A percentile compares a stretch with the other conserved stretches of the same genome.
Conservation (phyloP, 495 filamentous ascomycete genomes). For the Venustampulla echinocandica region DNA sequence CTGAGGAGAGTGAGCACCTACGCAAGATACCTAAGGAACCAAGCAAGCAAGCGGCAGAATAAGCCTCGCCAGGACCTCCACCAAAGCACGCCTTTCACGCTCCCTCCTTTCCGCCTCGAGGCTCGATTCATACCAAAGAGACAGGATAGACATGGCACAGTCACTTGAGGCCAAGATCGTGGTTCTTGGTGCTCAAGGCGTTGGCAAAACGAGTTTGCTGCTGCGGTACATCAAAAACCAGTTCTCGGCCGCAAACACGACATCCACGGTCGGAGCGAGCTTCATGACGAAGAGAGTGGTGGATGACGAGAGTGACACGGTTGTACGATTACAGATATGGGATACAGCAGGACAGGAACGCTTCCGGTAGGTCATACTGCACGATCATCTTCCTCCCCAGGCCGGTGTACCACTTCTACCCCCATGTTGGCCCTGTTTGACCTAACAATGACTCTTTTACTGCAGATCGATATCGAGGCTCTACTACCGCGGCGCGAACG, state of each 20-base stretch:
- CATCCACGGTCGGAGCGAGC: slow-evolving; percentile 83
- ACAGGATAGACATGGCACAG: slow-evolving; percentile 13
- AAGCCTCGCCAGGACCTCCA: too few relatives aligned
- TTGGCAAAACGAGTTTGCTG: slow-evolving; percentile 90
- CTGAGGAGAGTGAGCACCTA: not conserved
- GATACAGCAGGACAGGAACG: slow-evolving; percentile 93
- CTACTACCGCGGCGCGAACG: slow-evolving; percentile 93
- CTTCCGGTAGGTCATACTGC: slow-evolving; percentile 50
- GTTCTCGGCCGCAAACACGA: slow-evolving; percentile 48
- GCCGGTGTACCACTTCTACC: too few relatives aligned
- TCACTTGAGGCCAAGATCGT: slow-evolving; percentile 86
- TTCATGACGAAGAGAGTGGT: slow-evolving; percentile 90
- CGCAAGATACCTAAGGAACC: not conserved
- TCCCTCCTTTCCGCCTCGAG: not conserved
- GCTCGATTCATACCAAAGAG: not conserved
- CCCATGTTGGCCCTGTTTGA: too few relatives aligned
- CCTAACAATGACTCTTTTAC: not conserved
- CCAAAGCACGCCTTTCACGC: too few relatives aligned
- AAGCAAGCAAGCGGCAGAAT: not conserved
- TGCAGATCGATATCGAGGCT: slow-evolving; percentile 67
- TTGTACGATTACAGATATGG: slow-evolving; percentile 85
- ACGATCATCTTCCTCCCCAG: not conserved
- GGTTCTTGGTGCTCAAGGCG: slow-evolving; percentile 81
- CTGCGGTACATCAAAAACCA: slow-evolving; percentile 33
- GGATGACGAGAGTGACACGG: slow-evolving; percentile 70